Base-by-base conservation (phyloP, 2,329 filamentous ascomycete species). In the Phialophora tarda region DNA sequence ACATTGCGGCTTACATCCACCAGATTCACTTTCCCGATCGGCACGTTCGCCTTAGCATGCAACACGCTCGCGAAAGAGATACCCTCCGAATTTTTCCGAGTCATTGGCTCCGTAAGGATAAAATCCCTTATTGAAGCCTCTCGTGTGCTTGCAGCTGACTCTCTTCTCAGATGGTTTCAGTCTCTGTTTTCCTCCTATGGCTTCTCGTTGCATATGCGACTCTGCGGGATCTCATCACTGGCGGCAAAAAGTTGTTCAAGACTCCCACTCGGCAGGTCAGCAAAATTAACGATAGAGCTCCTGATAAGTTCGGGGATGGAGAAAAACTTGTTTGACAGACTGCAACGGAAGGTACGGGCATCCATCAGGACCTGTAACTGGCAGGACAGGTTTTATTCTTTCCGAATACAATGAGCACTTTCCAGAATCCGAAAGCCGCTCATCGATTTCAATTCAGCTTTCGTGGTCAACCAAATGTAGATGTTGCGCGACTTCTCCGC, bases 1-100 rank as follows among this genome's bases (percentile, higher is more conserved):
- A n/a, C 3, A 26, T 14, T 21, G 21, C 24, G 50, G 59, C 53
- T 67, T 32, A 63, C 61, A 6, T 48, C 53, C 21, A 41, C 48
- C 11, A 65, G 62, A 4, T 87, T 87, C 66, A 85, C 82, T 0
- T 88, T 88, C 68, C 86, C 85, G 0, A 71, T 86, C 2, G 86
- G 86, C 1, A 85, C 86, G 0, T 87, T 83, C 73, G 80, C 85
- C 0, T 75, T 82, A 11, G 80, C 75, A 66, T 78, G 77, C 7
- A 75, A 75, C 56, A 73, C 76, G 41, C 71, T 79, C 47, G 84
- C 82, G 1, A 75, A 78, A 26, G 82, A 86, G 64, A 78, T 88
- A 62, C 81, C 83, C 0, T 86, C 82, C 28, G 64, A 74, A 7
- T 86, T 88, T 71, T 88, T 88, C 70, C 77, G 78, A 28, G 78